Evolutionary conservation across 225 moss, liverwort and hornwort species (phyloP).

Genomic region (Climacium dendroides): DNA sequence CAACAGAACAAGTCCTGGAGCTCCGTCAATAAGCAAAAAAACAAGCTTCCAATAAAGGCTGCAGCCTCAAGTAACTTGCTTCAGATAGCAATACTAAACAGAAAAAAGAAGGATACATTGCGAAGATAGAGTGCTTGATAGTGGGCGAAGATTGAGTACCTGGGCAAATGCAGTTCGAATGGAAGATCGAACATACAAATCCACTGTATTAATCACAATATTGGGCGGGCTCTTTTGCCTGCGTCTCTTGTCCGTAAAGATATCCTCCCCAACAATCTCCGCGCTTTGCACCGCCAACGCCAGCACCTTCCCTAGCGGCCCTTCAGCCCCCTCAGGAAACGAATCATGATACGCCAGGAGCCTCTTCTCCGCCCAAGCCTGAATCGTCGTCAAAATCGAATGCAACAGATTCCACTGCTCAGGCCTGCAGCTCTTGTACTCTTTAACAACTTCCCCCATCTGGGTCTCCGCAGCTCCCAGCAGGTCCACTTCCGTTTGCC

Average conservation of each 20-base stretch:
- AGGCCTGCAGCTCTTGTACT: constrained; percentile 25
- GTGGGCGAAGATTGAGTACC: constrained; percentile 9
- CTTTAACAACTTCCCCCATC: constrained; percentile 46
- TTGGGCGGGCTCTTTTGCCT: constrained; percentile 22
- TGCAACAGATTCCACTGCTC: constrained; percentile 43
- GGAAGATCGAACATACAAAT: constrained; percentile 64
- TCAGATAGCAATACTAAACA: background rate
- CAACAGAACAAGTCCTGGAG: background rate
- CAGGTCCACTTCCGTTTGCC: constrained; percentile 46
- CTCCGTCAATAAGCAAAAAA: background rate
- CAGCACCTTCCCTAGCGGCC: constrained; percentile 32
- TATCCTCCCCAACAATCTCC: constrained; percentile 44
- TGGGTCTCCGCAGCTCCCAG: constrained; percentile 58
- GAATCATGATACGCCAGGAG: constrained; percentile 69
- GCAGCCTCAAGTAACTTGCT: too few relatives aligned
- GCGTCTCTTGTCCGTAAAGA: constrained; percentile 21
- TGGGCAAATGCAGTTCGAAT: constrained; percentile 65
- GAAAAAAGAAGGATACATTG: too few relatives aligned
- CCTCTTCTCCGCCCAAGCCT: constrained; percentile 65
- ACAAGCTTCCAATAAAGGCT: background rate
- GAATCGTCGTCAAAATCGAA: constrained; percentile 40
- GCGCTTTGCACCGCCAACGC: constrained; percentile 44
- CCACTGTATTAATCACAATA: constrained; percentile 42
- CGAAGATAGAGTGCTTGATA: background rate
- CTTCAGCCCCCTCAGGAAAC: constrained; percentile 41